phyloP scores from a whole-genome alignment of 2,329 filamentous ascomycete species.

The Zymoseptoria passerinii region DNA sequence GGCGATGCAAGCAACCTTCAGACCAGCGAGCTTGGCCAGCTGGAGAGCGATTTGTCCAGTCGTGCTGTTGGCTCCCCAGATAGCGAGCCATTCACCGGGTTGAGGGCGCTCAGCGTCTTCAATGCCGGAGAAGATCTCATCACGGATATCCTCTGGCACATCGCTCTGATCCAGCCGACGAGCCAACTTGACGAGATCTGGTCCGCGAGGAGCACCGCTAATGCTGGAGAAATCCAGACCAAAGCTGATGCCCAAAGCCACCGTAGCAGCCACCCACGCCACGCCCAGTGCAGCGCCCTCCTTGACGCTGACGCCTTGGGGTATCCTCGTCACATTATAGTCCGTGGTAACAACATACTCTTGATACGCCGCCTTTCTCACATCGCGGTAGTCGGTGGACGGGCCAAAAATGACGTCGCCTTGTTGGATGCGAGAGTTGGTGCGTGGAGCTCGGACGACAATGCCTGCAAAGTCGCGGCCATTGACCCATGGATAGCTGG shows the following conservation, averaged over 20 bases:
- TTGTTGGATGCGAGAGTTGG: slow-evolving; percentile 43
- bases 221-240: slow-evolving; percentile 55
- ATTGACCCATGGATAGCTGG: slow-evolving; percentile 58
- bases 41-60: slow-evolving; percentile 60
- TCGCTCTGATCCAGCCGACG: slow-evolving; percentile 37
- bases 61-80: slow-evolving; percentile 70
- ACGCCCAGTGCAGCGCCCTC: slow-evolving; percentile 59
- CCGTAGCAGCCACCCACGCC: slow-evolving; percentile 59
- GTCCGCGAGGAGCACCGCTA: slow-evolving; percentile 38
- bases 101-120: slow-evolving; percentile 45
- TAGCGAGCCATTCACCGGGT: slow-evolving; percentile 59
- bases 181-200: slow-evolving; percentile 50
- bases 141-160: slow-evolving; percentile 53
- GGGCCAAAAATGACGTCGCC: slow-evolving; percentile 56
- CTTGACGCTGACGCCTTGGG: slow-evolving; percentile 44
- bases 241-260: slow-evolving; percentile 61
- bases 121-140: slow-evolving; percentile 55
- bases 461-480: slow-evolving; percentile 62
- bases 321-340: slow-evolving; percentile 58
- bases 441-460: slow-evolving; percentile 44
- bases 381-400: slow-evolving; percentile 66
- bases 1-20: slow-evolving; percentile 58
- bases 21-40: slow-evolving; percentile 56
- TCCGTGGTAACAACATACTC: slow-evolving; percentile 58
- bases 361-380: slow-evolving; percentile 64